Percentiles rank a stretch among this genome's conserved stretches.
These are phyloP conservation scores for Mortierella sp. DNA, from an alignment of 371 early-diverging fungal species.

Conservation along the genomic window DNA sequence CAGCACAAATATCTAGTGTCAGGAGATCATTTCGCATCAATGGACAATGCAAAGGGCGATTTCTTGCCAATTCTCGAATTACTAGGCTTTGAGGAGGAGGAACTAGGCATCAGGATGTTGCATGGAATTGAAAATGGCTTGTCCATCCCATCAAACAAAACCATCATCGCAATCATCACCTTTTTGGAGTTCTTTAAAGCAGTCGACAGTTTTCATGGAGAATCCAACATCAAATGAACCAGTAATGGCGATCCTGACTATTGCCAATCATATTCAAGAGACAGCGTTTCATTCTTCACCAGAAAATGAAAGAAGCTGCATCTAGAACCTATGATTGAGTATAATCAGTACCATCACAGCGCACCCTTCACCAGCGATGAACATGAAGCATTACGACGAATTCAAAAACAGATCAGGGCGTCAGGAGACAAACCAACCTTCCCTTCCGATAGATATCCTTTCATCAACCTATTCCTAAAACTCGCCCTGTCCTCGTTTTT, in stretches of 20 bases:
- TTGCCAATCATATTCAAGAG: neutral
- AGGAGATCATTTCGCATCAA: conserved; percentile 3
- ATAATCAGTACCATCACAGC: neutral
- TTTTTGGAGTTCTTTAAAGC: neutral
- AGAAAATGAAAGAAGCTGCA: neutral
- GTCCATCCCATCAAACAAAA: too few species aligned
- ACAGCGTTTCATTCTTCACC: neutral
- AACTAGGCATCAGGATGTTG: neutral
- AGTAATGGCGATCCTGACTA: neutral
- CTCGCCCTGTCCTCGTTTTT: neutral
- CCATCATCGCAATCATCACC: neutral
- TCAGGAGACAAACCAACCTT: too few species aligned
- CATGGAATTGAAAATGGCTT: neutral
- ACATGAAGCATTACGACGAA: neutral
- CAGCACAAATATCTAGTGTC: neutral
- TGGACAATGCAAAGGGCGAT: neutral
- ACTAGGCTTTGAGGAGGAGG: neutral
- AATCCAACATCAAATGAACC: conserved; percentile 13
- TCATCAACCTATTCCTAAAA: neutral
- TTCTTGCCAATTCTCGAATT: neutral
- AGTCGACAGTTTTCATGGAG: neutral
- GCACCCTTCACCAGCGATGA: neutral
- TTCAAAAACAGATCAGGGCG: neutral
- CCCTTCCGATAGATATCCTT: neutral
- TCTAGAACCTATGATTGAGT: conserved; percentile 12